Evolutionary conservation across 306 rosid genomes (phyloP).

Genomic region (Quercus agrifolia): DNA sequence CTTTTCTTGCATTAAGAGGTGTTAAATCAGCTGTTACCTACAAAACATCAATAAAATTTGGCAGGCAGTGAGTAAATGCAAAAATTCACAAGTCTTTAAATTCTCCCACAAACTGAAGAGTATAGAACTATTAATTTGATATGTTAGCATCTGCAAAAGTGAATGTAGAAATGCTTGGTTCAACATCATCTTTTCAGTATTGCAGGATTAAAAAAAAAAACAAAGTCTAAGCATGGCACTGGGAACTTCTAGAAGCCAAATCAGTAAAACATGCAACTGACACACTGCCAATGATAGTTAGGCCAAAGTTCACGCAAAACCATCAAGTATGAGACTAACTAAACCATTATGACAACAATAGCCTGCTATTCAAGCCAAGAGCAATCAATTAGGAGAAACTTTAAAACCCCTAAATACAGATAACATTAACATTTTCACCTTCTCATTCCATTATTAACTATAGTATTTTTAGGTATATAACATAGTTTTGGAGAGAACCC

Average conservation of each 20-base stretch:
- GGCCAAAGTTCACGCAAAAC: not conserved
- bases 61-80: constrained; percentile 1
- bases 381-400: not conserved
- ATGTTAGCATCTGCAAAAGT: not conserved
- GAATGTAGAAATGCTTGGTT: not conserved
- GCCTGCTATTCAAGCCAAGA: too few species aligned
- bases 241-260: too few species aligned
- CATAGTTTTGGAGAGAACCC: too few species aligned
- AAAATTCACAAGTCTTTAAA: not conserved
- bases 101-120: not conserved
- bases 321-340: too few species aligned
- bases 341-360: too few species aligned
- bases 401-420: not conserved
- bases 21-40: constrained; percentile 92
- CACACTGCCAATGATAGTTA: not conserved
- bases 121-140: not conserved
- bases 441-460: too few species aligned
- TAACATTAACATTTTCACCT: too few species aligned
- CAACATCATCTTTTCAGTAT: not conserved
- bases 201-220: not conserved
- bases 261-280: not conserved
- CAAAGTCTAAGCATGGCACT: too few species aligned
- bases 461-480: not conserved
- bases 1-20: constrained; percentile 80
- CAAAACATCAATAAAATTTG: constrained; percentile 14